Conservation (phyloP, 345 rosid species). For the Pelargonium nanum region DNA sequence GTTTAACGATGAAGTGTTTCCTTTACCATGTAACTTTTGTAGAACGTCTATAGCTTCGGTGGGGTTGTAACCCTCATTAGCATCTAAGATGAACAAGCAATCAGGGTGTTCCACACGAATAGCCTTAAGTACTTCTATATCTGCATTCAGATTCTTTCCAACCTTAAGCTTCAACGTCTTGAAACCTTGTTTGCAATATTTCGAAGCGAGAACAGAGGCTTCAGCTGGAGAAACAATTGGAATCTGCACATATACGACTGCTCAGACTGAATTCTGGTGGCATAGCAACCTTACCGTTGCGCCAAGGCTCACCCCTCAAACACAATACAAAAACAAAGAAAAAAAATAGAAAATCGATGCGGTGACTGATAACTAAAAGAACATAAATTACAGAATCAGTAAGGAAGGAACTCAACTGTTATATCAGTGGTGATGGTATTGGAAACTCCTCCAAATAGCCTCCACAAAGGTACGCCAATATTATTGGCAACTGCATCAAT, state of each 20-base stretch:
- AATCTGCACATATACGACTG: conserved; percentile 37
- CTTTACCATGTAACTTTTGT: conserved; percentile 56
- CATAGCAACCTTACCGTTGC: not conserved
- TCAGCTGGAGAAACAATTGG: conserved; percentile 79
- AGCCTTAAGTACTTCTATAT: conserved; percentile 75
- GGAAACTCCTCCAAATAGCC: conserved; percentile 79
- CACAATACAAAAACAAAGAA: not conserved
- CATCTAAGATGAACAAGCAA: conserved; percentile 83
- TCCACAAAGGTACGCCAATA: conserved; percentile 60
- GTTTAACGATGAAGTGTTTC: not conserved
- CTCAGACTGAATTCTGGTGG: not conserved
- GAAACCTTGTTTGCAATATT: conserved; percentile 64
- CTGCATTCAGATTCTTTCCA: conserved; percentile 68
- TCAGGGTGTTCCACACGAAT: conserved; percentile 63
- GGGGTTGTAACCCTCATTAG: conserved; percentile 80
- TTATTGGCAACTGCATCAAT: conserved; percentile 81
- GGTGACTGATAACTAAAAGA: not conserved
- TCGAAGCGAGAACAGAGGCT: conserved; percentile 66
- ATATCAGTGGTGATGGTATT: conserved; percentile 66
- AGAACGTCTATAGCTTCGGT: conserved; percentile 79
- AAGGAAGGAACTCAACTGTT: conserved; percentile 49
- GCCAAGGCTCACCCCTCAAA: not conserved
- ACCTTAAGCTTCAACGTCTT: conserved; percentile 85
- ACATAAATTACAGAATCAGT: conserved; percentile 8
- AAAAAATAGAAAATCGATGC: not conserved